Evolutionary conservation across 768 basidiomycete genomes (phyloP).

Genomic region (Lactarius sanguifluus): DNA sequence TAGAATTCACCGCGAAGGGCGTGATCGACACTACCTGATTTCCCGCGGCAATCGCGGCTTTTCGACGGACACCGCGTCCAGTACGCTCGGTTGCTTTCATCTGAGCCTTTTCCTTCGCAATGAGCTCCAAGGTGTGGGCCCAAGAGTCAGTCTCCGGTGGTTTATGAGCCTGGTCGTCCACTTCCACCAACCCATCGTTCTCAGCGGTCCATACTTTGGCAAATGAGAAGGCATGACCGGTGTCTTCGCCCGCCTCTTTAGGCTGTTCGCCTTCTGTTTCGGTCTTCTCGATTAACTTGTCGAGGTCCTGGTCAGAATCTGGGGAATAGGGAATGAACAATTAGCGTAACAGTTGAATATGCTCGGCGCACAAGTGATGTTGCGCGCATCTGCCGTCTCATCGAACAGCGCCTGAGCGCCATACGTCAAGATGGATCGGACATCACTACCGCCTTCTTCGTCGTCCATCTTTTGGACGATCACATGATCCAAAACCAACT

Average conservation of each 20-base stretch:
- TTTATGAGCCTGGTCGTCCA: conserved; percentile 51
- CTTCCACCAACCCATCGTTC: conserved; percentile 66
- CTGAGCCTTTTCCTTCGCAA: conserved; percentile 48
- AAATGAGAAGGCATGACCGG: conserved; percentile 72
- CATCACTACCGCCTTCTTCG: conserved; percentile 66
- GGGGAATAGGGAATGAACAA: conserved; percentile 10
- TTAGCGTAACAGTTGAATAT: background rate
- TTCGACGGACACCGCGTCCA: conserved; percentile 74
- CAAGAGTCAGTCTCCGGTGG: conserved; percentile 70
- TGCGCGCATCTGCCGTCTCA: conserved; percentile 53
- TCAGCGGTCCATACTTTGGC: conserved; percentile 91
- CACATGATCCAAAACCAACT: conserved; percentile 89
- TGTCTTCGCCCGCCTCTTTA: conserved; percentile 46
- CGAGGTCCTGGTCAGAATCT: conserved; percentile 83
- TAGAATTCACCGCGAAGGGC: conserved; percentile 1
- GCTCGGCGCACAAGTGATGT: conserved; percentile 59
- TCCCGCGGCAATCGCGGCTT: conserved; percentile 51
- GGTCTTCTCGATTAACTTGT: conserved; percentile 83
- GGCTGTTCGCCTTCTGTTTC: conserved; percentile 65
- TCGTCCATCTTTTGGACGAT: conserved; percentile 97
- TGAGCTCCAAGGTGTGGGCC: conserved; percentile 62
- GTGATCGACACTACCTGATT: conserved; percentile 42
- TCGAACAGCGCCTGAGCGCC: conserved; percentile 88
- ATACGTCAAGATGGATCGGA: conserved; percentile 87
- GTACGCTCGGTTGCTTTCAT: conserved; percentile 52